Conservation (phyloP, 768 basidiomycete genomes). For the Termitomyces sp. region DNA sequence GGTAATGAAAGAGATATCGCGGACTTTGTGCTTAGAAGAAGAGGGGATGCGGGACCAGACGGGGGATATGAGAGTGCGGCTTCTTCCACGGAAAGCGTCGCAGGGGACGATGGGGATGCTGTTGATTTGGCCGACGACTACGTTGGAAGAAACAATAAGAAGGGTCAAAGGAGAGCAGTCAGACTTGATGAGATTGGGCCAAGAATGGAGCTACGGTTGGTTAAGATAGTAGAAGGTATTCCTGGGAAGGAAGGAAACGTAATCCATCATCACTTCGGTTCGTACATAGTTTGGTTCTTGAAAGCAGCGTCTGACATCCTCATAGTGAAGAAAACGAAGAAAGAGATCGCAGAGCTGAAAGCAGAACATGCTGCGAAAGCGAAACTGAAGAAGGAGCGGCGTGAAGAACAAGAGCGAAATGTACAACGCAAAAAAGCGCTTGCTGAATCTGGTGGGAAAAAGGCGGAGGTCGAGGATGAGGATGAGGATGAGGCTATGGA, state of each 20-base stretch:
- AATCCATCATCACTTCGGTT: slow-evolving; percentile 93
- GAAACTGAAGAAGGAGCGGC: slow-evolving; percentile 68
- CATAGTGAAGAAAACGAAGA: slow-evolving; percentile 89
- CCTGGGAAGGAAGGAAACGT: slow-evolving; percentile 93
- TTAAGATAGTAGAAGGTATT: slow-evolving; percentile 93
- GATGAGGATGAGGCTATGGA: slow-evolving; percentile 29
- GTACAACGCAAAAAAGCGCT: slow-evolving; percentile 74
- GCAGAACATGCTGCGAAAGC: slow-evolving; percentile 76
- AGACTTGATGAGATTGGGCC: slow-evolving; percentile 93
- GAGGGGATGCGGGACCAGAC: slow-evolving; percentile 57
- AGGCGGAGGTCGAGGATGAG: slow-evolving; percentile 27
- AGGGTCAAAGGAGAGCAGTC: slow-evolving; percentile 88
- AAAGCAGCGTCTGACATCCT: neutral
- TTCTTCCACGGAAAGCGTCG: slow-evolving; percentile 78
- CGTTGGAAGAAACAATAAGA: slow-evolving; percentile 91
- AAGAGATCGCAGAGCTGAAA: slow-evolving; percentile 62
- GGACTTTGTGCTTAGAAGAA: slow-evolving; percentile 82
- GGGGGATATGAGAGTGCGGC: slow-evolving; percentile 78
- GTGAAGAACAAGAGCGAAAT: slow-evolving; percentile 90
- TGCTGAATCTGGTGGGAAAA: slow-evolving; percentile 9
- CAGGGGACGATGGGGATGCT: slow-evolving; percentile 81
- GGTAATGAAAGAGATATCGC: slow-evolving; percentile 92
- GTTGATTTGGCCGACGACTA: slow-evolving; percentile 90
- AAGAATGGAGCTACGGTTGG: slow-evolving; percentile 85
- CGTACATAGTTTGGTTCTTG: slow-evolving; percentile 24